These are phyloP conservation scores for Nissolia schottii DNA, from an alignment of 306 rosid genomes.

Conservation along the genomic window DNA sequence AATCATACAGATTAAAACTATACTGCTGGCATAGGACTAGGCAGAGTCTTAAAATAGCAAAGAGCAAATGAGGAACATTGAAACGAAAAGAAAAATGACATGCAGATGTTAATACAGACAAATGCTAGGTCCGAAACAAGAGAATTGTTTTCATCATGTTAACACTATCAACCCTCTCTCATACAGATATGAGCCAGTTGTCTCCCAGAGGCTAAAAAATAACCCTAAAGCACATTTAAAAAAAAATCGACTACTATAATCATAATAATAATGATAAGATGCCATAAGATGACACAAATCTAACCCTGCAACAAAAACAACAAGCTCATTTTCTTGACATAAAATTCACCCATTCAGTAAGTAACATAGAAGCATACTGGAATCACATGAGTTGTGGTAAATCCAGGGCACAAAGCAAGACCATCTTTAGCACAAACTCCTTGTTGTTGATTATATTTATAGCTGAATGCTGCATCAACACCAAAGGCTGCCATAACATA, in stretches of 20 bases:
- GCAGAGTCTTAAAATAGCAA: not conserved
- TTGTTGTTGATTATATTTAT: conserved; percentile 73
- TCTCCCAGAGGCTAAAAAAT: not conserved
- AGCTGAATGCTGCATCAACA: conserved; percentile 96
- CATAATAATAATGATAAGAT: not conserved
- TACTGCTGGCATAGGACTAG: not conserved
- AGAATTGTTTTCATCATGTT: not conserved
- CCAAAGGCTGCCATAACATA: conserved; percentile 73
- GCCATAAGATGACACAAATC: not conserved
- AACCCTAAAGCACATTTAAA: not conserved
- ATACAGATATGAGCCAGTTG: not conserved
- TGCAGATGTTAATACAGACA: not conserved
- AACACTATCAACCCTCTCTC: not conserved
- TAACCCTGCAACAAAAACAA: conserved; percentile 2
- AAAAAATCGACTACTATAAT: not conserved
- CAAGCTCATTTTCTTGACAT: not conserved
- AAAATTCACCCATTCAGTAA: not conserved
- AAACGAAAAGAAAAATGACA: not conserved
- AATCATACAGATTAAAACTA: not conserved
- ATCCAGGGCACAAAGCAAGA: conserved; percentile 92
- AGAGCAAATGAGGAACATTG: not conserved
- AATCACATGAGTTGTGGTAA: conserved; percentile 84
- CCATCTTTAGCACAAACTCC: conserved; percentile 88
- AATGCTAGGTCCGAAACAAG: not conserved
- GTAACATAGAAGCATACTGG: conserved; percentile 61